phyloP scores from a whole-genome alignment of 441 rosid genomes.

The Jatropha multifida region DNA sequence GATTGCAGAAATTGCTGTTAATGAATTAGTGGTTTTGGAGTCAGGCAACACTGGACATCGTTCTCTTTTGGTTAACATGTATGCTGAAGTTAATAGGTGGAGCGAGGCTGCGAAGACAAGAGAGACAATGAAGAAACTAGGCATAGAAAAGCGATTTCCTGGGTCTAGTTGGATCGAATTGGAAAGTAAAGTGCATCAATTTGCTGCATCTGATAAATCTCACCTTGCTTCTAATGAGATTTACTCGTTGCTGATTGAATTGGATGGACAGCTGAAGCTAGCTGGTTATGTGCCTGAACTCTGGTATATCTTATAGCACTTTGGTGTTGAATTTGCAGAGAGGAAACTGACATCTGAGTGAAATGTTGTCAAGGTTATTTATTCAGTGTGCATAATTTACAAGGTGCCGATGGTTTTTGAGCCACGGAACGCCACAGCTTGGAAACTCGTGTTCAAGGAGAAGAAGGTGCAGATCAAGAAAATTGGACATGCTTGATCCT shows the following conservation, averaged over 20 bases:
- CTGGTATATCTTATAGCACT: constrained; percentile 5
- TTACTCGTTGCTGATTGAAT: constrained; percentile 24
- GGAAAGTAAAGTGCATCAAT: constrained; percentile 19
- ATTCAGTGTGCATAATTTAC: too few relatives aligned
- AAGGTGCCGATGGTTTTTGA: too few relatives aligned
- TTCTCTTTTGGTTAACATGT: constrained; percentile 25
- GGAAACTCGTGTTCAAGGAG: neutral
- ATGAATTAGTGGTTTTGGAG: constrained; percentile 23
- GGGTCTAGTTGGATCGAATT: constrained; percentile 33
- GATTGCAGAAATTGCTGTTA: constrained; percentile 24
- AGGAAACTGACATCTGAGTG: neutral
- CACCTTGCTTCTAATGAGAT: constrained; percentile 26
- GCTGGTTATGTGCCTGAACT: neutral
- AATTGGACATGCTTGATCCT: neutral
- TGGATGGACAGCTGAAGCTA: constrained; percentile 28
- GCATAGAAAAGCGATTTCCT: constrained; percentile 20
- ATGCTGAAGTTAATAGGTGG: constrained; percentile 29
- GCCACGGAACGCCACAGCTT: too few relatives aligned
- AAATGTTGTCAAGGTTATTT: too few relatives aligned
- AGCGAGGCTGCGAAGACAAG: constrained; percentile 23
- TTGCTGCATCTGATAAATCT: constrained; percentile 28
- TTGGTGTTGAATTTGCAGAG: neutral
- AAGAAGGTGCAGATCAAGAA: neutral
- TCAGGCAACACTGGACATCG: constrained; percentile 25
- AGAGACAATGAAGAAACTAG: constrained; percentile 20